phyloP scores from a whole-genome alignment of 1,139 yeast species.

The Zygosaccharomyces sapae region DNA sequence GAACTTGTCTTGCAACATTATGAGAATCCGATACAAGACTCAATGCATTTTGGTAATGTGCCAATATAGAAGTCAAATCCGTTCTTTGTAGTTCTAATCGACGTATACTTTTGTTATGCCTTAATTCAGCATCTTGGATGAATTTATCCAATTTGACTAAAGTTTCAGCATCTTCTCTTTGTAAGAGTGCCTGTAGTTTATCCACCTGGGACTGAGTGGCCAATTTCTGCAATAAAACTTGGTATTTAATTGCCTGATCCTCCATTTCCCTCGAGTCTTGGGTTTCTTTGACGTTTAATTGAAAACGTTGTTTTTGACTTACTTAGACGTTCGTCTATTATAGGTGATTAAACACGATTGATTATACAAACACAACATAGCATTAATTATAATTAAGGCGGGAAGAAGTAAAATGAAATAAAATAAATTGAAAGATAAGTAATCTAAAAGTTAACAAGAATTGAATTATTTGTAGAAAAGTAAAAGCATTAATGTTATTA shows the following conservation, averaged over 20 bases:
- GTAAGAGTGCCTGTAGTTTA: slow-evolving; percentile 25
- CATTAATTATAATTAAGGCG: slow-evolving; percentile 1
- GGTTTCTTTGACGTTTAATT: not conserved
- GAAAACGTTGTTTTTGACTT: not conserved
- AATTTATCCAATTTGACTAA: slow-evolving; percentile 18
- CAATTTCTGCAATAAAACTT: slow-evolving; percentile 27
- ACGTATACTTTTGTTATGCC: slow-evolving; percentile 34
- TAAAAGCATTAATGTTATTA: not conserved
- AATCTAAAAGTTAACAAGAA: not conserved
- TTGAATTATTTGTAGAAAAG: not conserved
- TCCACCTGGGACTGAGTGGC: slow-evolving; percentile 32
- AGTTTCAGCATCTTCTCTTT: slow-evolving; percentile 22
- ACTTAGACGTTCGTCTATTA: not conserved
- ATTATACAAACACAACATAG: slow-evolving; percentile 5
- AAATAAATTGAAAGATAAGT: not conserved
- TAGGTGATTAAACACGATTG: slow-evolving; percentile 5
- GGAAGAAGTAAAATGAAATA: not conserved
- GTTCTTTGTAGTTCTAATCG: slow-evolving; percentile 41
- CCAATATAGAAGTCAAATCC: slow-evolving; percentile 43
- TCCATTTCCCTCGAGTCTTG: not conserved
- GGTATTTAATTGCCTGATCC: slow-evolving; percentile 13
- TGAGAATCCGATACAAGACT: slow-evolving; percentile 48
- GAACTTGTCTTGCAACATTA: slow-evolving; percentile 60
- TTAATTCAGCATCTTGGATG: slow-evolving; percentile 23
- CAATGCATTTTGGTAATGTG: slow-evolving; percentile 36